These are phyloP conservation scores for Isabelozyma pseudorhagii DNA, from an alignment of 805 yeast species.

Conservation along the genomic window DNA sequence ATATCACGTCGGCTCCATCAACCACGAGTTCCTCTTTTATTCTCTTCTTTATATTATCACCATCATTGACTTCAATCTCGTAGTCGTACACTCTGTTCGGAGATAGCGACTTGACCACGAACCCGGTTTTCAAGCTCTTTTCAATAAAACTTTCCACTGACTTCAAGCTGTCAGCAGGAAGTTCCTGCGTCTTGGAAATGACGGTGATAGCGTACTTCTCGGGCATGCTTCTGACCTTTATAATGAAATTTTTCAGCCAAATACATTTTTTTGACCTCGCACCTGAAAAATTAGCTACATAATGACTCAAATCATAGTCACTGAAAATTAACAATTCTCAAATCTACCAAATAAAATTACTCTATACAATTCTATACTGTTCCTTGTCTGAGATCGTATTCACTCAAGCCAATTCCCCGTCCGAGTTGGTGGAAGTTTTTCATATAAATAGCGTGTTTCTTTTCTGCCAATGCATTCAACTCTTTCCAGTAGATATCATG, in stretches of 20 bases:
- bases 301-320: background rate
- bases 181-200: conserved; percentile 14
- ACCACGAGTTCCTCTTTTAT: conserved; percentile 2
- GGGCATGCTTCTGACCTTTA: background rate
- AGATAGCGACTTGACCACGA: background rate
- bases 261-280: background rate
- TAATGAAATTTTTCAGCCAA: background rate
- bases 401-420: conserved; percentile 50
- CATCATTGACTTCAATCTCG: conserved; percentile 8
- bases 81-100: conserved; percentile 10
- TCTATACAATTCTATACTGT: background rate
- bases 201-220: conserved; percentile 14
- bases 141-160: conserved; percentile 20
- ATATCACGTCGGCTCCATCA: conserved; percentile 27
- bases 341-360: background rate
- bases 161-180: conserved; percentile 12
- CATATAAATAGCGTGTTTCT: conserved; percentile 29
- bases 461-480: conserved; percentile 41
- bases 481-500: conserved; percentile 55
- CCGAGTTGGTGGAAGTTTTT: conserved; percentile 44
- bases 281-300: background rate
- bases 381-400: conserved; percentile 44
- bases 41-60: conserved; percentile 8
- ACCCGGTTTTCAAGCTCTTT: background rate
- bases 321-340: background rate